Percentiles rank a stretch among this genome's conserved stretches.
These are phyloP conservation scores for Chrysosporium keratinophilum DNA, from an alignment of 2,329 filamentous ascomycete species.

Conservation along the genomic window DNA sequence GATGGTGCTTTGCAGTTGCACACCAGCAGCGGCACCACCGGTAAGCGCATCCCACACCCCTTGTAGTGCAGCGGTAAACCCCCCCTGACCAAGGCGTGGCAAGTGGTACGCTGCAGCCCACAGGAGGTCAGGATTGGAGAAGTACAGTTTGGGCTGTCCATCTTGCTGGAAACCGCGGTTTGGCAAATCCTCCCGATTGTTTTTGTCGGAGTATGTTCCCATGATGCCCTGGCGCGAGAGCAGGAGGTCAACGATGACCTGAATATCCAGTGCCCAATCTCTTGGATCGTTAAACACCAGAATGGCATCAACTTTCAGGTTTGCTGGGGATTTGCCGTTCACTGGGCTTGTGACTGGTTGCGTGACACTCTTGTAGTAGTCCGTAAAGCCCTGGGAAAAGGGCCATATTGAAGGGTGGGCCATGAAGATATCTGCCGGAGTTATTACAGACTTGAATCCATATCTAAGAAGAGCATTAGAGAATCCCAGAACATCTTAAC, in stretches of 20 bases:
- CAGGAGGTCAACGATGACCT: constrained; percentile 73
- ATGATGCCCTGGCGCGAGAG: constrained; percentile 67
- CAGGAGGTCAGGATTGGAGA: constrained; percentile 79
- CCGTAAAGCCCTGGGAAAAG: constrained; percentile 58
- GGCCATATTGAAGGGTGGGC: constrained; percentile 71
- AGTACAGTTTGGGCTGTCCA: constrained; percentile 69
- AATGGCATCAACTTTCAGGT: constrained; percentile 74
- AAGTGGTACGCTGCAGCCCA: constrained; percentile 81
- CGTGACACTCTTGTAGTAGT: constrained; percentile 48
- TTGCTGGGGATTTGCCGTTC: constrained; percentile 34
- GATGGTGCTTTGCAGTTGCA: constrained; percentile 51
- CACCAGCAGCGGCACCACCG: constrained; percentile 43
- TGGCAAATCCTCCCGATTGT: constrained; percentile 53
- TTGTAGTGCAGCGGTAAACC: constrained; percentile 70
- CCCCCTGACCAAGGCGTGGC: constrained; percentile 81
- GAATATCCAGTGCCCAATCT: constrained; percentile 86
- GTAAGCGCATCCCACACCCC: constrained; percentile 71
- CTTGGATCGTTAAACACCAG: constrained; percentile 93
- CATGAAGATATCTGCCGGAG: constrained; percentile 69
- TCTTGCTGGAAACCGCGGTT: constrained; percentile 75
- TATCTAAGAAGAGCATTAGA: constrained; percentile 36
- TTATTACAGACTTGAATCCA: constrained; percentile 73
- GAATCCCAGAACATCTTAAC: neutral
- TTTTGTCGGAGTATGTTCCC: constrained; percentile 66
- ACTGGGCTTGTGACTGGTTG: constrained; percentile 28